Evolutionary conservation across 2,329 filamentous ascomycete genomes (phyloP).

Genomic region (Gnomoniopsis smithogilvyi): DNA sequence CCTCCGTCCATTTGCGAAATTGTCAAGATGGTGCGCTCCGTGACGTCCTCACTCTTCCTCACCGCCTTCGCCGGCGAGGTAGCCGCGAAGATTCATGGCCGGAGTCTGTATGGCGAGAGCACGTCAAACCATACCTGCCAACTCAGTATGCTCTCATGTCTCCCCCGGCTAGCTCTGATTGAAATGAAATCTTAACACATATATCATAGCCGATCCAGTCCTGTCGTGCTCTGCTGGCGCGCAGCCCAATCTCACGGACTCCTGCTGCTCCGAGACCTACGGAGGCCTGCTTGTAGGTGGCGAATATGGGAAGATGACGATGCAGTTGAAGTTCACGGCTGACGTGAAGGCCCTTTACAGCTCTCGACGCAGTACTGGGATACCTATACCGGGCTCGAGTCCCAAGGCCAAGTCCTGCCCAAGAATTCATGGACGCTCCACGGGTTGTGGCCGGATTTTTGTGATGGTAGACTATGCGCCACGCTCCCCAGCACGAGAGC

Average conservation of each 20-base stretch:
- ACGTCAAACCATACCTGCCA: slow-evolving; percentile 55
- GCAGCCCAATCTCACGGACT: slow-evolving; percentile 47
- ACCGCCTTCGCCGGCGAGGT: slow-evolving; percentile 28
- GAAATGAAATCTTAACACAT: too few relatives aligned
- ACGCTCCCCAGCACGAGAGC: neutral
- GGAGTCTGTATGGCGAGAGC: slow-evolving; percentile 41
- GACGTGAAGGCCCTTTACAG: slow-evolving; percentile 15
- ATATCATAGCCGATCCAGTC: slow-evolving; percentile 24
- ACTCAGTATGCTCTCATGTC: slow-evolving; percentile 33
- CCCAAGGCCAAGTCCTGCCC: slow-evolving; percentile 55
- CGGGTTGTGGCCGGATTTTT: slow-evolving; percentile 55
- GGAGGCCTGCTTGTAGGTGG: slow-evolving; percentile 51
- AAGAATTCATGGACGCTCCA: slow-evolving; percentile 56
- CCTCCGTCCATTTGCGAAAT: neutral
- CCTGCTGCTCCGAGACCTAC: slow-evolving; percentile 63
- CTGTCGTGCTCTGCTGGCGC: slow-evolving; percentile 48
- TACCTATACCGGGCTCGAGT: slow-evolving; percentile 59
- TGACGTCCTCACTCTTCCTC: slow-evolving; percentile 20
- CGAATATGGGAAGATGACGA: neutral
- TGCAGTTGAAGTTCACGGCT: neutral
- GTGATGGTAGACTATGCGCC: slow-evolving; percentile 32
- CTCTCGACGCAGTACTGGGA: slow-evolving; percentile 64
- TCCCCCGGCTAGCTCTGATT: too few relatives aligned
- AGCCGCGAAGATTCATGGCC: slow-evolving; percentile 23
- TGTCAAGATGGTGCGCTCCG: slow-evolving; percentile 25